phyloP scores from a whole-genome alignment of 441 rosid genomes.

The Erodium trifolium region DNA sequence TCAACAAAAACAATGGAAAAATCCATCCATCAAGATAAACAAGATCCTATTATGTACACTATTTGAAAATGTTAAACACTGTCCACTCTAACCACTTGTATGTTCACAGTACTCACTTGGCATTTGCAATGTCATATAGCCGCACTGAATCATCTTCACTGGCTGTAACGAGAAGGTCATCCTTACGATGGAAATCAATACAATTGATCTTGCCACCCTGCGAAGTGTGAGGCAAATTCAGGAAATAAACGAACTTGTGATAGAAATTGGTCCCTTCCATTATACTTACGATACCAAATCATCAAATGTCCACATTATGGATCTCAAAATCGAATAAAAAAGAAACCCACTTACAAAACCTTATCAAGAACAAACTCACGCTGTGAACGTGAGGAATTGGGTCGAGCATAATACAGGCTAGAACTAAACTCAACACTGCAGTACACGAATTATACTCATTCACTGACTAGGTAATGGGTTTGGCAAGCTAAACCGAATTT shows the following conservation, averaged over 20 bases:
- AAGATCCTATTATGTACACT: not conserved
- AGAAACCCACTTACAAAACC: not conserved
- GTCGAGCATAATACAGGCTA: not conserved
- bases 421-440: not conserved
- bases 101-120: constrained; percentile 46
- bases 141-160: constrained; percentile 94
- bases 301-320: not conserved
- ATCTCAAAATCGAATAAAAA: not conserved
- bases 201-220: constrained; percentile 84
- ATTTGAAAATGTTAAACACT: not conserved
- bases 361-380: not conserved
- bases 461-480: not conserved
- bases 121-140: constrained; percentile 76
- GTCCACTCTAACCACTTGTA: not conserved
- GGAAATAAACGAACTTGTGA: not conserved
- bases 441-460: not conserved
- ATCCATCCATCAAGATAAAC: not conserved
- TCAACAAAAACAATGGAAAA: not conserved
- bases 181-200: constrained; percentile 80
- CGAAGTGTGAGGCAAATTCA: constrained; percentile 2
- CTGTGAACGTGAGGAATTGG: too few species aligned
- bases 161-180: constrained; percentile 74
- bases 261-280: not conserved
- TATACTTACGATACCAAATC: not conserved
- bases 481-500: not conserved